Conservation (phyloP, 176 grass and related monocot species). For the Eleusine indica region DNA sequence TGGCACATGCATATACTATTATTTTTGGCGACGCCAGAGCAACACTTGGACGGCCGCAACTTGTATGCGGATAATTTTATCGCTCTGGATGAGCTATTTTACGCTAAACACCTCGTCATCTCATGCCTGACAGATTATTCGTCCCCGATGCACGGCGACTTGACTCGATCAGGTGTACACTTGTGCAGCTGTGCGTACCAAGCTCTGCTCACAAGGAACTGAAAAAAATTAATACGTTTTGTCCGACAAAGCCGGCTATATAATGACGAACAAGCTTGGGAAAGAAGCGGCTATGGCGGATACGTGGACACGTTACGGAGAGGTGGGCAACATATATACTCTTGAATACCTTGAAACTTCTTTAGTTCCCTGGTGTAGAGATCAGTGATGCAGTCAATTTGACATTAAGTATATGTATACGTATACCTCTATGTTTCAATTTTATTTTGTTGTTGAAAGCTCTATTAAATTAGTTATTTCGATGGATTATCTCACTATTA, state of each 20-base stretch:
- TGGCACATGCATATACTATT: neutral
- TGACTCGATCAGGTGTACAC: slow-evolving; percentile 6
- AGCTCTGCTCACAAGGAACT: too few relatives aligned
- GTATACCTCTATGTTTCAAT: too few relatives aligned
- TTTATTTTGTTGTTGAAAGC: too few relatives aligned
- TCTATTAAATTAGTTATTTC: too few relatives aligned
- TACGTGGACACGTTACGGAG: slow-evolving; percentile 1
- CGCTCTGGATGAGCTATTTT: neutral
- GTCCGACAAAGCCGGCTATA: neutral
- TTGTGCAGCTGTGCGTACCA: too few relatives aligned
- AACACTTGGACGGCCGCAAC: slow-evolving; percentile 12
- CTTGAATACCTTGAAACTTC: too few relatives aligned
- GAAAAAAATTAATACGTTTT: neutral
- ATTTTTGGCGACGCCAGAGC: neutral
- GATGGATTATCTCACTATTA: too few relatives aligned
- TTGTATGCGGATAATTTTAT: neutral
- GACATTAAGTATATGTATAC: neutral
- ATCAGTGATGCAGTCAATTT: neutral
- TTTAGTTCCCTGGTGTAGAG: neutral
- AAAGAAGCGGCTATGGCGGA: neutral
- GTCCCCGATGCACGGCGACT: too few relatives aligned
- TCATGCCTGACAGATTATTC: neutral
- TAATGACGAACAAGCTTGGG: neutral
- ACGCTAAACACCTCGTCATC: too few relatives aligned
- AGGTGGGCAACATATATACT: too few relatives aligned